phyloP scores from a whole-genome alignment of 306 rosid genomes.

The Vigna mungo region DNA sequence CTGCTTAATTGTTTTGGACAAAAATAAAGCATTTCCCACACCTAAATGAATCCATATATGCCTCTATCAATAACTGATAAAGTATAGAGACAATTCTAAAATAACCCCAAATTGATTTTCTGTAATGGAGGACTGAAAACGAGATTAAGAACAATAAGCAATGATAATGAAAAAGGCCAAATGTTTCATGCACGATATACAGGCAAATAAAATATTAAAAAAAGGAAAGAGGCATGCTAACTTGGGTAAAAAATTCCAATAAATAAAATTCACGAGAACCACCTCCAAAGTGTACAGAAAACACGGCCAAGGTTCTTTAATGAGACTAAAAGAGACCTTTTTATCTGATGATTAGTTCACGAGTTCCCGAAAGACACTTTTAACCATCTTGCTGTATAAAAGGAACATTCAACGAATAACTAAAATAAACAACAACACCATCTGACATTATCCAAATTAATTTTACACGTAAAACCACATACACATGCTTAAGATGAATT shows the following conservation, averaged over 20 bases:
- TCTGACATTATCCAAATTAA: not conserved
- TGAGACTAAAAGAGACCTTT: not conserved
- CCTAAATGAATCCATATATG: not conserved
- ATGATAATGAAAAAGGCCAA: not conserved
- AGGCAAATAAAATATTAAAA: conserved; percentile 1
- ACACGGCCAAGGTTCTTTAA: not conserved
- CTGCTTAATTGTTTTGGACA: not conserved
- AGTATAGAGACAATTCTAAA: not conserved
- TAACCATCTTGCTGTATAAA: not conserved
- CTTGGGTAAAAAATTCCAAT: not conserved
- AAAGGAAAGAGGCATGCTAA: not conserved
- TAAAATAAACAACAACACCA: conserved; percentile 14
- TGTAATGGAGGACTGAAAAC: not conserved
- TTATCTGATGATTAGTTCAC: not conserved
- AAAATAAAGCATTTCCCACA: conserved; percentile 19
- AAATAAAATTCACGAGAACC: not conserved
- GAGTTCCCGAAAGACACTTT: not conserved
- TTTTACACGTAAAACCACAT: not conserved
- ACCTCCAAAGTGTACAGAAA: not conserved
- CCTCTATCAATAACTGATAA: not conserved
- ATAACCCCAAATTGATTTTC: conserved; percentile 9
- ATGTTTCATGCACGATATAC: conserved; percentile 13
- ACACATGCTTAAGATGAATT: conserved; percentile 20
- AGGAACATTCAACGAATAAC: conserved; percentile 7
- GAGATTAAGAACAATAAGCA: not conserved